A percentile compares a stretch with the other conserved stretches of the same genome.
Evolutionary conservation across 805 yeast genomes (phyloP).

Genomic region (Ogataea neopini): DNA sequence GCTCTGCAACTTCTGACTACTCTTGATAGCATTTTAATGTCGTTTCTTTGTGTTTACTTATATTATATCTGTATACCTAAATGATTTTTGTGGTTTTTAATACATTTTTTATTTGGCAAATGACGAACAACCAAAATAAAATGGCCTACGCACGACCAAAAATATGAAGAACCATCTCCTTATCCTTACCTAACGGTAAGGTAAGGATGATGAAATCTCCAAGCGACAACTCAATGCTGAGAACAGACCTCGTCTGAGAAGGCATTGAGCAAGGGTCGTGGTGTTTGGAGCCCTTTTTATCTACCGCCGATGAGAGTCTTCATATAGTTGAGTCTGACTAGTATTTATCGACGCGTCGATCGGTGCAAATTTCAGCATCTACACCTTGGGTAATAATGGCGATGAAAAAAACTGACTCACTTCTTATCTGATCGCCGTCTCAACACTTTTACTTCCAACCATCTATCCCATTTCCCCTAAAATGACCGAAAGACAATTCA

Average conservation of each 20-base stretch:
- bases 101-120: conserved; percentile 7
- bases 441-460: no score
- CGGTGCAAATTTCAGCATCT: neutral
- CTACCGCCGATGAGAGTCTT: no score
- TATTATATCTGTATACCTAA: neutral
- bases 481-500: conserved; percentile 37
- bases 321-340: no score
- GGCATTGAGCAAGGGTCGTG: no score
- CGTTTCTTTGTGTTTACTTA: neutral
- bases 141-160: conserved; percentile 8
- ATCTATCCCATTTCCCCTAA: neutral
- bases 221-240: no score
- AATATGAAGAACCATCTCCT: neutral
- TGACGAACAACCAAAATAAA: conserved; percentile 7
- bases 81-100: neutral
- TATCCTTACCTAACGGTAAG: no score
- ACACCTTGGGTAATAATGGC: no score
- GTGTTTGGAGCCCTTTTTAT: no score
- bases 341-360: conserved; percentile 1
- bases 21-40: conserved; percentile 10
- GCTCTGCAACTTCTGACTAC: conserved; percentile 7
- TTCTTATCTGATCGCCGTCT: neutral
- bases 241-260: no score
- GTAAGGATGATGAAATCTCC: no score
- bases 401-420: neutral